Percentiles rank a stretch among this genome's conserved stretches.
Conservation (phyloP, 75 land plant genomes). For the Azolla pinnata region DNA sequence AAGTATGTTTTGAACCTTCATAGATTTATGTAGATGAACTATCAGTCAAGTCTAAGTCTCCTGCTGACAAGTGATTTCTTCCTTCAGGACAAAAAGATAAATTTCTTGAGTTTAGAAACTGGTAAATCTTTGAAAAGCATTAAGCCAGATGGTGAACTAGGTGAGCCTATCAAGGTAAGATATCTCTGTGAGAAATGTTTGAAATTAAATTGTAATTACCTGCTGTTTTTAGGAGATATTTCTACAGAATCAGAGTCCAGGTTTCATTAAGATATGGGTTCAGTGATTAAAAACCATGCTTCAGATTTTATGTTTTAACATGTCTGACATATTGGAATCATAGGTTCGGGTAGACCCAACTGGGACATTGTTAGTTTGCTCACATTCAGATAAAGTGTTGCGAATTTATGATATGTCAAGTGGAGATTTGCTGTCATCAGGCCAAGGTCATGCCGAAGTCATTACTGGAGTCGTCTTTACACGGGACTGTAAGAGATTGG, state of each 20-base stretch:
- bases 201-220: too few relatives aligned
- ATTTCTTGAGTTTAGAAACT: slow-evolving; percentile 34
- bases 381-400: slow-evolving; percentile 55
- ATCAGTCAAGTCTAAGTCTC: too few relatives aligned
- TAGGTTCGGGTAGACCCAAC: slow-evolving; percentile 70
- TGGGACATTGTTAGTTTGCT: slow-evolving; percentile 52
- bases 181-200: background rate
- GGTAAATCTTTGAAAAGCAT: slow-evolving; percentile 52
- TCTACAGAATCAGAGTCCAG: too few relatives aligned
- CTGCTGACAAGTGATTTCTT: too few relatives aligned
- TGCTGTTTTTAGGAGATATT: too few relatives aligned
- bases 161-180: slow-evolving; percentile 65
- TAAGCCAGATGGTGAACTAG: slow-evolving; percentile 42
- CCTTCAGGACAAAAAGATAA: slow-evolving; percentile 60
- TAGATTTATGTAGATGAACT: too few relatives aligned
- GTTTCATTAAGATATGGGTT: too few relatives aligned
- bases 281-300: too few relatives aligned
- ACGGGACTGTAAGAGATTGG: slow-evolving; percentile 51
- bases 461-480: slow-evolving; percentile 56
- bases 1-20: too few relatives aligned
- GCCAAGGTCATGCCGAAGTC: slow-evolving; percentile 63
- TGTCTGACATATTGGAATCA: slow-evolving; percentile 3
- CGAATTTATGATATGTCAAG: slow-evolving; percentile 51
- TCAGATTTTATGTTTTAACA: too few relatives aligned
- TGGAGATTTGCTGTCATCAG: slow-evolving; percentile 53